Percentiles rank a stretch among this genome's conserved stretches.
Conservation (phyloP, 1,284 basidiomycete species). For the Peniophora sp. region DNA sequence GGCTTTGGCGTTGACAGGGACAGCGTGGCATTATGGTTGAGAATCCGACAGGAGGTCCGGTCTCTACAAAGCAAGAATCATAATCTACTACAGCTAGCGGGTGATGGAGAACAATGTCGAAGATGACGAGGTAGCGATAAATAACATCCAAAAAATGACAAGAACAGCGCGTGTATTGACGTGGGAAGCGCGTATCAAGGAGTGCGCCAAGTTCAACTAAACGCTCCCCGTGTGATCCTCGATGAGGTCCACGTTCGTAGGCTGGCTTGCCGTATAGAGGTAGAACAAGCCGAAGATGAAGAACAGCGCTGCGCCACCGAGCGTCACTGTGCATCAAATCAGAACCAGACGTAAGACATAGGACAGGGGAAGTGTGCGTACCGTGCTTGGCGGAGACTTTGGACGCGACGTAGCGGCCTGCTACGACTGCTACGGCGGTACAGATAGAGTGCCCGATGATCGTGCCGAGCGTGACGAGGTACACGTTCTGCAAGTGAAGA, state of each 20-base stretch:
- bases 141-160: too few relatives aligned
- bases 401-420: slow-evolving; percentile 85
- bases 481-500: slow-evolving; percentile 44
- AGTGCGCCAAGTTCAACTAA: too few relatives aligned
- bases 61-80: too few relatives aligned
- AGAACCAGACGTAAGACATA: slow-evolving; percentile 1
- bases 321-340: slow-evolving; percentile 53
- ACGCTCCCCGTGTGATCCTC: slow-evolving; percentile 10
- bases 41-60: too few relatives aligned
- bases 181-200: too few relatives aligned
- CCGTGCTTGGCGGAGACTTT: slow-evolving; percentile 94
- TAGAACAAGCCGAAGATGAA: slow-evolving; percentile 78
- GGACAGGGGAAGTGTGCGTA: slow-evolving; percentile 27
- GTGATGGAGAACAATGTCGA: too few relatives aligned
- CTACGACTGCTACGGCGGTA: slow-evolving; percentile 85
- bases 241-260: slow-evolving; percentile 23
- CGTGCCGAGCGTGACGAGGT: slow-evolving; percentile 85
- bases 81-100: too few relatives aligned
- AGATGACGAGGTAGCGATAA: too few relatives aligned
- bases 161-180: too few relatives aligned
- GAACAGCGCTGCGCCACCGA: slow-evolving; percentile 79
- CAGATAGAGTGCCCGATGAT: slow-evolving; percentile 86
- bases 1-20: too few relatives aligned
- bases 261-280: slow-evolving; percentile 57
- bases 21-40: too few relatives aligned